A percentile compares a stretch with the other conserved stretches of the same genome.
Conservation (phyloP, 176 grass and related monocot genomes). For the Raddia guianensis region DNA sequence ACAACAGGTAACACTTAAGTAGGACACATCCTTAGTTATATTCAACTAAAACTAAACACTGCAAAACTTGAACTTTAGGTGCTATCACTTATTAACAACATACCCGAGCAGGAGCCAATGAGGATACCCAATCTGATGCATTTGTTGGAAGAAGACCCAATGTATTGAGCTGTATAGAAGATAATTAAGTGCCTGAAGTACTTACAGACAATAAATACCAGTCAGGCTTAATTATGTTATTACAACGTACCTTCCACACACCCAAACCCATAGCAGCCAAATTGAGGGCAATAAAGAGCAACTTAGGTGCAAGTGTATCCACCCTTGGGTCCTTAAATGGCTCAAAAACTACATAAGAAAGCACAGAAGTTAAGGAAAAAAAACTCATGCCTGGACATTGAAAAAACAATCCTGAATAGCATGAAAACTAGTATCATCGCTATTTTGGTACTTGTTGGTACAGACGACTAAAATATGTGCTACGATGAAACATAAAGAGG, state of each 20-base stretch:
- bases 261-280: constrained; percentile 83
- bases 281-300: constrained; percentile 93
- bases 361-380: background rate
- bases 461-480: no score
- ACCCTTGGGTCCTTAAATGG: constrained; percentile 91
- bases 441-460: background rate
- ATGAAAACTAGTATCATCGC: background rate
- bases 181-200: constrained; percentile 21
- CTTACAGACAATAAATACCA: constrained; percentile 7
- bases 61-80: background rate
- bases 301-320: constrained; percentile 73
- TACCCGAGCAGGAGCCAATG: constrained; percentile 79
- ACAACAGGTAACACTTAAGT: background rate
- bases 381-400: background rate
- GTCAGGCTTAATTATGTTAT: constrained; percentile 6
- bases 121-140: constrained; percentile 94
- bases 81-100: background rate
- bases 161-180: constrained; percentile 73
- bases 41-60: background rate
- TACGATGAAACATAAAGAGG: no score
- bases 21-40: background rate
- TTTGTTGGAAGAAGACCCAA: constrained; percentile 98
- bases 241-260: constrained; percentile 81
- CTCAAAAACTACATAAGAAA: constrained; percentile 79
- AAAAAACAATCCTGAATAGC: constrained; percentile 14